Evolutionary conservation across 192 early-diverging fungal genomes (phyloP).

Genomic region (Coemansia sp.): DNA sequence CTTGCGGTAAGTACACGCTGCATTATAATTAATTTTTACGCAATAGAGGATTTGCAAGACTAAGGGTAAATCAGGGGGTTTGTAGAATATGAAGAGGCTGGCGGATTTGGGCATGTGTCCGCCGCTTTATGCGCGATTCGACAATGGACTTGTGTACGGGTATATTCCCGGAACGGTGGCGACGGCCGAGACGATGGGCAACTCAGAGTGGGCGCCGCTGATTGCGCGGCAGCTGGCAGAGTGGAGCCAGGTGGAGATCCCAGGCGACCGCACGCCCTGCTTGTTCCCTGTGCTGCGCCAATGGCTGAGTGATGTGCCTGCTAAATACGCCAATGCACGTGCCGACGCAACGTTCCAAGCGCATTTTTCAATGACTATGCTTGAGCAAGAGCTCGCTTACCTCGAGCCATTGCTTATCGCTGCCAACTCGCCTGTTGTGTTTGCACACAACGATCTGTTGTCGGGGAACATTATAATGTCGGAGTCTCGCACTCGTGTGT

Average conservation of each 20-base stretch:
- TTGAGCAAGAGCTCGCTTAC: constrained; percentile 43
- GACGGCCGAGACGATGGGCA: constrained; percentile 72
- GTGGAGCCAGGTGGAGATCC: constrained; percentile 76
- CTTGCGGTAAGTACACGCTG: constrained; percentile 67
- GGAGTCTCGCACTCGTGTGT: constrained; percentile 55
- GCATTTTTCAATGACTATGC: constrained; percentile 27
- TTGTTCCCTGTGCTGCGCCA: constrained; percentile 36
- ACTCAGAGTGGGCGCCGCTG: constrained; percentile 69
- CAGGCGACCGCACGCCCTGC: constrained; percentile 39
- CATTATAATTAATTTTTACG: neutral
- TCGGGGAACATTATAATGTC: constrained; percentile 82
- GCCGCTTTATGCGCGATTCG: constrained; percentile 79
- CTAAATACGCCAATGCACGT: constrained; percentile 20
- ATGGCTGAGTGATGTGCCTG: constrained; percentile 47
- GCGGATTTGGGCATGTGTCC: constrained; percentile 71
- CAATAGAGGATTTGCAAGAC: too few species aligned
- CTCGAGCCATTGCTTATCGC: constrained; percentile 59
- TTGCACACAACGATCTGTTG: constrained; percentile 91
- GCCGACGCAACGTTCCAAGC: constrained; percentile 33
- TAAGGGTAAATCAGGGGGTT: neutral
- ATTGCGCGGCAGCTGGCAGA: constrained; percentile 75
- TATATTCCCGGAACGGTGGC: constrained; percentile 75
- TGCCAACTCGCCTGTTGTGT: constrained; percentile 77
- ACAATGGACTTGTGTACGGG: constrained; percentile 93
- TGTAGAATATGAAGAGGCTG: constrained; percentile 78